These are phyloP conservation scores for Ajuga chamaepitys DNA, from an alignment of 257 asterid species.

Conservation along the genomic window DNA sequence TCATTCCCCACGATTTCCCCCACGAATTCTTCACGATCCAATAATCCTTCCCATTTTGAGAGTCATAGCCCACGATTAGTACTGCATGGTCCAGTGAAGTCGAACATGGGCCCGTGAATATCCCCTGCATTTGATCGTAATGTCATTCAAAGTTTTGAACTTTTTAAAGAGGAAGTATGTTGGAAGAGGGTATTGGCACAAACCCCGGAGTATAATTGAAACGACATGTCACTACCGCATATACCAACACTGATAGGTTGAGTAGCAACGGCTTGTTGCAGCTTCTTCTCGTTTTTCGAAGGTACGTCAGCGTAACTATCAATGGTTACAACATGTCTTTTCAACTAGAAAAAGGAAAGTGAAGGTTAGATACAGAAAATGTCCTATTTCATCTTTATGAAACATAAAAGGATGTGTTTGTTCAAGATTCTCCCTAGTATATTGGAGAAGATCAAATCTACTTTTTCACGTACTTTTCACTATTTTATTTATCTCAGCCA, in stretches of 20 bases:
- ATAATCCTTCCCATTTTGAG: conserved; percentile 65
- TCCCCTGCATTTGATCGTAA: conserved; percentile 48
- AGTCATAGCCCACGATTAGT: conserved; percentile 76
- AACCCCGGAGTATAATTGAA: conserved; percentile 82
- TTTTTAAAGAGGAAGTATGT: background rate
- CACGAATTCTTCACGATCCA: conserved; percentile 95
- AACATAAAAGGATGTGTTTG: background rate
- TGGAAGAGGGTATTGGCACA: background rate
- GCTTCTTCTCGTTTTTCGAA: conserved; percentile 50
- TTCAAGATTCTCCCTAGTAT: too few species aligned
- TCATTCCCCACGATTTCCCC: conserved; percentile 86
- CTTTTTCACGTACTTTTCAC: too few species aligned
- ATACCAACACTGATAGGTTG: conserved; percentile 97
- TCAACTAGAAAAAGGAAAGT: conserved; percentile 41
- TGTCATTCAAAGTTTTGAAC: background rate
- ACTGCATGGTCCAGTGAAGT: conserved; percentile 84
- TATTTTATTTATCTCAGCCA: too few species aligned
- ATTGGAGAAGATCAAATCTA: too few species aligned
- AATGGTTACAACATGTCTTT: conserved; percentile 66
- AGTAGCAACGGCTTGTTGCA: conserved; percentile 63
- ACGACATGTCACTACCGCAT: conserved; percentile 67
- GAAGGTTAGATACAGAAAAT: background rate
- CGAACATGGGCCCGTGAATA: conserved; percentile 87
- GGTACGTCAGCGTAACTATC: conserved; percentile 74
- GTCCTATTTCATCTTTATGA: too few species aligned